Base-by-base conservation (phyloP, 1,284 basidiomycete species). In the Psilocybe mexicana region DNA sequence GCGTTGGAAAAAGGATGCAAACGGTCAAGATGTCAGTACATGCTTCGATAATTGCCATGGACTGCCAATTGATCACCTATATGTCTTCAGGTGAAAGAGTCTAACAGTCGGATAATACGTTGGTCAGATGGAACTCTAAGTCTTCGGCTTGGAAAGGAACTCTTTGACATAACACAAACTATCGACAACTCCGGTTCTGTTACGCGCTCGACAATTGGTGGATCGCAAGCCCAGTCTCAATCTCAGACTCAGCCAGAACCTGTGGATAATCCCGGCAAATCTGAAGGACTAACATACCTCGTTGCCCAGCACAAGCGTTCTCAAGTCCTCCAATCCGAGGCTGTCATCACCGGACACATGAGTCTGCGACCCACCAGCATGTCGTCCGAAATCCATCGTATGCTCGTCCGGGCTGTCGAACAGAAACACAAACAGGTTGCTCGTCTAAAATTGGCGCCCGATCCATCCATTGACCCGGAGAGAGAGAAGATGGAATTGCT, bases 101-200 rank as follows among this genome's bases (percentile, higher is more conserved):
- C 93, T 7, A 97, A 97, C 70, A 85, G 88, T 61, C 88, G 94
- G 14, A 79, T 96, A 40, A 86, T 97, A 55, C 86, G 88, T 6
- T 97, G 94, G 94, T 96, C 93, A 24, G 95, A 97, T 69, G 94
- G 94, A 26, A 83, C 89, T 12, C 76, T 93, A 62, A 94, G 92
- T 66, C 81, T 97, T 38, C 88, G 92, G 63, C 78, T 97, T 55
- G 94, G 95, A 51, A 90, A 90, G 71, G 95, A 97, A 68, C 79
- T 95, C 4, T 96, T 95, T 71, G 94, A 97, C 74, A 87, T 97
- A 58, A 86, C 82, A 52, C 82, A 89, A 69, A 86, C 82, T 57
- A 75, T 90, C 59, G 91, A 94, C 67, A 87, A 81, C 8, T 90
- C 89, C 7, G 87, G 83, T 43, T 77, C 79, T 38, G 72, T 83